These are phyloP conservation scores for Xylaria curta DNA, from an alignment of 495 filamentous ascomycete species.

Conservation along the genomic window DNA sequence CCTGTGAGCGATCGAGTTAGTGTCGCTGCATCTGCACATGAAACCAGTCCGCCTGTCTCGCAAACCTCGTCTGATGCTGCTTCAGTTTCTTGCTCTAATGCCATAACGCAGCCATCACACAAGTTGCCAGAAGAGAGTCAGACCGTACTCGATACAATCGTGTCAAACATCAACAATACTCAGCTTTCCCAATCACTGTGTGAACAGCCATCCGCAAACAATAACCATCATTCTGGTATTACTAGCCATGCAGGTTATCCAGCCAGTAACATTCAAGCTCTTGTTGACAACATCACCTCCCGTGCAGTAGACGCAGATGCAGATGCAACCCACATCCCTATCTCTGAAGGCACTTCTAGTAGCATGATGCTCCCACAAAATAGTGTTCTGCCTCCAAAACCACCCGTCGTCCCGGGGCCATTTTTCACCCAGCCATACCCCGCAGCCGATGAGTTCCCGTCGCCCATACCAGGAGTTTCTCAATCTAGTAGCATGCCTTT, in stretches of 20 bases:
- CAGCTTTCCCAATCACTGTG: slow-evolving; percentile 25
- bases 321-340: slow-evolving; percentile 25
- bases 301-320: slow-evolving; percentile 41
- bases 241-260: slow-evolving; percentile 36
- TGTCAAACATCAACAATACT: slow-evolving; percentile 18
- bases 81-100: slow-evolving; percentile 19
- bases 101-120: slow-evolving; percentile 29
- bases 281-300: slow-evolving; percentile 59
- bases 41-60: slow-evolving; percentile 26
- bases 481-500: slow-evolving; percentile 28
- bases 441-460: slow-evolving; percentile 33
- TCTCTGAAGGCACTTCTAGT: slow-evolving; percentile 35
- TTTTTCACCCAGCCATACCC: slow-evolving; percentile 32
- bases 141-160: slow-evolving; percentile 22
- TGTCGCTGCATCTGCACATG: slow-evolving; percentile 37
- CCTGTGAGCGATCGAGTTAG: slow-evolving; percentile 38
- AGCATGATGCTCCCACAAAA: slow-evolving; percentile 52
- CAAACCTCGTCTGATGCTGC: slow-evolving; percentile 22
- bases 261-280: slow-evolving; percentile 55
- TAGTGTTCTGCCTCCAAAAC: slow-evolving; percentile 65
- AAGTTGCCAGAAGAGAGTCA: slow-evolving; percentile 28
- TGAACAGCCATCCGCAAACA: slow-evolving; percentile 37
- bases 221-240: slow-evolving; percentile 36
- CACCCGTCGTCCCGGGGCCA: slow-evolving; percentile 57
- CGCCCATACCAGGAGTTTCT: slow-evolving; percentile 18